Evolutionary conservation across 108 stramenopile species (phyloP).

Genomic region (Schizochytrium sp.): DNA sequence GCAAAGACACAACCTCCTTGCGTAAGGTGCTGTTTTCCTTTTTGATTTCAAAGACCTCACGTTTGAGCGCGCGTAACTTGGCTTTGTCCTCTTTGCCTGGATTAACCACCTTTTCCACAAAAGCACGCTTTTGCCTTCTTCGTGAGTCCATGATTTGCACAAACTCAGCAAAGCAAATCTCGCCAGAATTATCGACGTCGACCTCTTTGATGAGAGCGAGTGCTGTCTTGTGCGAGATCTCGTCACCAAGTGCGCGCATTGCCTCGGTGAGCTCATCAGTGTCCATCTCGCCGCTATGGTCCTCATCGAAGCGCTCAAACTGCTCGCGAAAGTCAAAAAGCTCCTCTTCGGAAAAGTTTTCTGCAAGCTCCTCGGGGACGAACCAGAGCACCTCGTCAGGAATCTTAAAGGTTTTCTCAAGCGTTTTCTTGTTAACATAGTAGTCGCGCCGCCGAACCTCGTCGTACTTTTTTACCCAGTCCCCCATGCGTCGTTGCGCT

Average conservation of each 20-base stretch:
- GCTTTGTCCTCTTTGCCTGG: not conserved
- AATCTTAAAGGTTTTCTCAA: not conserved
- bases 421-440: not conserved
- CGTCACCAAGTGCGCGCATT: not conserved
- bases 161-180: conserved; percentile 7
- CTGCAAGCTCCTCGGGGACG: not conserved
- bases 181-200: not conserved
- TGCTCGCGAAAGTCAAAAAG: not conserved
- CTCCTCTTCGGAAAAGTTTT: not conserved
- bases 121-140: not conserved
- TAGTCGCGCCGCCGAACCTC: not conserved
- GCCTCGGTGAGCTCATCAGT: not conserved
- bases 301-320: not conserved
- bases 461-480: conserved; percentile 6
- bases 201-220: conserved; percentile 5
- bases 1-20: not conserved
- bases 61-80: not conserved
- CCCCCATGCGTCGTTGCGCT: not conserved
- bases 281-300: conserved; percentile 6
- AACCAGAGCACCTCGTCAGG: conserved; percentile 13
- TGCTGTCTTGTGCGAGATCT: not conserved
- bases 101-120: not conserved
- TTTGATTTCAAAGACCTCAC: not conserved
- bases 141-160: not conserved
- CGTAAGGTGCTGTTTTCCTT: not conserved